Evolutionary conservation across 345 rosid species (phyloP).

Genomic region (Angophora floribunda): DNA sequence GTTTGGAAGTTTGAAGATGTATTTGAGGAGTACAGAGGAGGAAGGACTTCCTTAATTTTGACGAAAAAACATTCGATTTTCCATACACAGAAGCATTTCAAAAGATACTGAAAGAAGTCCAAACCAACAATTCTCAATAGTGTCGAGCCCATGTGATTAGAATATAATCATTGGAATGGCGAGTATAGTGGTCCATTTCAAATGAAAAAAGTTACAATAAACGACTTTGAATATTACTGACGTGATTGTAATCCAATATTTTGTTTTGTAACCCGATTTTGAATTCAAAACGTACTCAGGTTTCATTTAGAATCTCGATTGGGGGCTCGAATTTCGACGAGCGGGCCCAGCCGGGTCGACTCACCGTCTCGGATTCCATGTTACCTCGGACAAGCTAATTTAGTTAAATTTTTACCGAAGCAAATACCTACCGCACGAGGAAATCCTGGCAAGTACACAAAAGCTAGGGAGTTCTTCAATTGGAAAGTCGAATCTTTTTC

Average conservation of each 20-base stretch:
- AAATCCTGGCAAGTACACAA: background rate
- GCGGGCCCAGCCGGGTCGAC: background rate
- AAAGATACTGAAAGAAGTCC: no score
- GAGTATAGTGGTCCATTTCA: background rate
- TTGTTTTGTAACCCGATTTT: fast-evolving
- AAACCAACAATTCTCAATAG: background rate
- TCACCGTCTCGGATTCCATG: background rate
- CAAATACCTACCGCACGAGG: background rate
- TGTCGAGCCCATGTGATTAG: no score
- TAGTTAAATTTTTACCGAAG: background rate
- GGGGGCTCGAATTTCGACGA: background rate
- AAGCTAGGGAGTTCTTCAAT: background rate
- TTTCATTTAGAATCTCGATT: background rate
- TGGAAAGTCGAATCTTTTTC: background rate
- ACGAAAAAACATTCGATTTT: no score
- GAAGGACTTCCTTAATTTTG: background rate
- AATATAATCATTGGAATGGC: no score
- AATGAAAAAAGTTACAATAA: background rate
- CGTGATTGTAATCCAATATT: no score
- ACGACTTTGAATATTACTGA: fast-evolving
- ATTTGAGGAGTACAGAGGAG: no score
- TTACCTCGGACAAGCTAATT: background rate
- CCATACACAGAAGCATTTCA: fast-evolving
- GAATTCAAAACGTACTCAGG: fast-evolving
- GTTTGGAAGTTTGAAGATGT: fast-evolving